Percentiles rank a stretch among this genome's conserved stretches.
These are phyloP conservation scores for Maudiozyma serrabonitensis DNA, from an alignment of 805 yeast species.

Conservation along the genomic window DNA sequence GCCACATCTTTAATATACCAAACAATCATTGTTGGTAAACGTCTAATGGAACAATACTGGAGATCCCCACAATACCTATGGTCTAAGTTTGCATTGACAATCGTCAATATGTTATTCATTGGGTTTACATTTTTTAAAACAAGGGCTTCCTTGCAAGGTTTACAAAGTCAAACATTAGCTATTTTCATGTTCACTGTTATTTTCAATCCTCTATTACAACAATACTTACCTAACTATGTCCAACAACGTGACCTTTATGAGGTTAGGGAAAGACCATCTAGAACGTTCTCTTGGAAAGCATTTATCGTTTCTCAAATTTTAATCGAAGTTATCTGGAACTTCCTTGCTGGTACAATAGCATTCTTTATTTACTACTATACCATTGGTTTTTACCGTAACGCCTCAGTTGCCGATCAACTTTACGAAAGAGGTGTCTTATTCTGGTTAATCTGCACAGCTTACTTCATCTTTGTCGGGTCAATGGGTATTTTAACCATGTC, in stretches of 20 bases:
- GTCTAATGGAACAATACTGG: slow-evolving; percentile 59
- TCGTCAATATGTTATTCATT: slow-evolving; percentile 50
- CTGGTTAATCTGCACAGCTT: slow-evolving; percentile 38
- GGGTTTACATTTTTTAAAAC: slow-evolving; percentile 72
- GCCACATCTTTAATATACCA: slow-evolving; percentile 40
- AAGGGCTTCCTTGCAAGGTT: slow-evolving; percentile 48
- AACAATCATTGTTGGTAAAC: slow-evolving; percentile 36
- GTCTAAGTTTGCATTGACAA: slow-evolving; percentile 47
- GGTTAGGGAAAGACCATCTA: slow-evolving; percentile 65
- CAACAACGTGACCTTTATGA: slow-evolving; percentile 59
- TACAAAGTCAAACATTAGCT: slow-evolving; percentile 77
- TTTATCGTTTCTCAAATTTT: slow-evolving; percentile 54
- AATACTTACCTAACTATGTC: slow-evolving; percentile 53
- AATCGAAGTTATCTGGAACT: slow-evolving; percentile 59
- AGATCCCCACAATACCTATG: slow-evolving; percentile 54
- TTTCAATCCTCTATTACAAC: slow-evolving; percentile 50
- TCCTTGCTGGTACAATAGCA: slow-evolving; percentile 50
- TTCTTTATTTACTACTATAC: slow-evolving; percentile 66
- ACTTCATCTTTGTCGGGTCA: slow-evolving; percentile 47
- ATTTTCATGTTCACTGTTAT: slow-evolving; percentile 57
- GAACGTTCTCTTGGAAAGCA: slow-evolving; percentile 58
- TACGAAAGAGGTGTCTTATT: slow-evolving; percentile 48
- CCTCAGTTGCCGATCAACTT: slow-evolving; percentile 39
- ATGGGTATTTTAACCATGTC: slow-evolving; percentile 53
- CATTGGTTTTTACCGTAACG: slow-evolving; percentile 56